Conservation (phyloP, 2,329 filamentous ascomycete genomes). For the Seiridium cupressi region DNA sequence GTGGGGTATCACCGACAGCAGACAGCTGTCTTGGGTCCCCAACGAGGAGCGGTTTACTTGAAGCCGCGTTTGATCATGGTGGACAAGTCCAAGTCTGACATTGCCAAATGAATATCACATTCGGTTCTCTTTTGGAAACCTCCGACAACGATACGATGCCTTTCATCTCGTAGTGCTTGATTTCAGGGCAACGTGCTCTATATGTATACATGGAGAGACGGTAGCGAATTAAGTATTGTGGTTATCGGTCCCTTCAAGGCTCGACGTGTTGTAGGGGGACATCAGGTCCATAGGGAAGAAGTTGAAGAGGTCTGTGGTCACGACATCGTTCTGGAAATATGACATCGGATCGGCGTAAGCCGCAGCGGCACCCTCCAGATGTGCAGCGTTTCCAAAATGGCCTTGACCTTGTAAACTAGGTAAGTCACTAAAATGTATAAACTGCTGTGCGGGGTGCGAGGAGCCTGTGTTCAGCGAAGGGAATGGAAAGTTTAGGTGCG, state of each 20-base stretch:
- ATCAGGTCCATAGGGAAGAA: not conserved
- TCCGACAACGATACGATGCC: too few relatives aligned
- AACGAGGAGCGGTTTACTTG: too few relatives aligned
- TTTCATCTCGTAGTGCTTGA: too few relatives aligned
- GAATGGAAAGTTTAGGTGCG: slow-evolving; percentile 16
- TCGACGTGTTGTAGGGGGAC: slow-evolving; percentile 1
- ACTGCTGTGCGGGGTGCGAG: not conserved
- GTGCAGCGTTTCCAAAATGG: not conserved
- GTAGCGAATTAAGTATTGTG: not conserved
- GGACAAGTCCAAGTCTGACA: too few relatives aligned
- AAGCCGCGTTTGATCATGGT: too few relatives aligned
- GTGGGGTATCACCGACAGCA: too few relatives aligned
- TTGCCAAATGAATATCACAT: too few relatives aligned
- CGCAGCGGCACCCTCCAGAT: not conserved
- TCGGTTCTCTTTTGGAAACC: too few relatives aligned
- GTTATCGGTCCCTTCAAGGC: not conserved
- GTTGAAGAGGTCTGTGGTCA: slow-evolving; percentile 2
- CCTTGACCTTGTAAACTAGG: not conserved
- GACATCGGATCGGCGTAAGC: not conserved
- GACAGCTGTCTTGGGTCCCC: too few relatives aligned
- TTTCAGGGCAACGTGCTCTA: too few relatives aligned
- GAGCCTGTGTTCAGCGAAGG: slow-evolving; percentile 13
- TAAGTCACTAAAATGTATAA: not conserved
- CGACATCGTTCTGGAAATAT: slow-evolving; percentile 1
- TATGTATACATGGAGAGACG: too few relatives aligned